Evolutionary conservation across 2,329 filamentous ascomycete genomes (phyloP).

Genomic region (Helotiales sp.): DNA sequence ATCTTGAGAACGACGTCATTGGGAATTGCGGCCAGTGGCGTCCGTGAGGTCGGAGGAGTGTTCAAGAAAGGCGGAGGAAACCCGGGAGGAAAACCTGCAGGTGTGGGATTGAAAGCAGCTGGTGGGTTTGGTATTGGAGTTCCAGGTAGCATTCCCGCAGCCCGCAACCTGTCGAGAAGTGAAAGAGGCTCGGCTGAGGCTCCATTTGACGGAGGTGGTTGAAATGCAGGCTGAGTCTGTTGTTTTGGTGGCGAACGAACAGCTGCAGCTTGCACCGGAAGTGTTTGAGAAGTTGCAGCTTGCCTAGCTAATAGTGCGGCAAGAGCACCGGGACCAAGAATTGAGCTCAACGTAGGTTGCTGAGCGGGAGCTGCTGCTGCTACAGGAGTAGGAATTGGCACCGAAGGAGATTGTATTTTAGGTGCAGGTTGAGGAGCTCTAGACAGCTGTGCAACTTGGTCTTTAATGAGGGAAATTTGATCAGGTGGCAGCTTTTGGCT

Average conservation of each 20-base stretch:
- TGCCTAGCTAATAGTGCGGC: conserved; percentile 62
- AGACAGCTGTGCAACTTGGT: conserved; percentile 77
- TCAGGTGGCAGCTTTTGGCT: conserved; percentile 78
- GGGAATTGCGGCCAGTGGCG: conserved; percentile 37
- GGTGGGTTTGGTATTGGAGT: conserved; percentile 46
- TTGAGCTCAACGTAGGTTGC: conserved; percentile 56
- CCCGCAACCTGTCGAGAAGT: conserved; percentile 69
- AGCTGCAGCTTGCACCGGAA: conserved; percentile 46
- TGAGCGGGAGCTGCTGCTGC: conserved; percentile 33
- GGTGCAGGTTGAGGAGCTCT: conserved; percentile 42
- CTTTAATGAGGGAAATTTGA: conserved; percentile 82
- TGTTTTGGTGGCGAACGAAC: conserved; percentile 57
- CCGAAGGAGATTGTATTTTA: conserved; percentile 44
- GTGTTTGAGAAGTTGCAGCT: conserved; percentile 55
- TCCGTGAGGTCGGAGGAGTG: conserved; percentile 35
- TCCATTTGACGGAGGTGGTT: conserved; percentile 42
- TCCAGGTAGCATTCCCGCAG: conserved; percentile 67
- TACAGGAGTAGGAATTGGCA: conserved; percentile 37
- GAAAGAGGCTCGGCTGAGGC: conserved; percentile 51
- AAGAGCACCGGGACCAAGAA: conserved; percentile 53
- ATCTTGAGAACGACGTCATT: conserved; percentile 66
- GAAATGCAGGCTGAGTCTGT: conserved; percentile 46
- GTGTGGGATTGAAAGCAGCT: conserved; percentile 44
- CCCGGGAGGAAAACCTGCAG: conserved; percentile 47
- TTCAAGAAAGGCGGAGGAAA: conserved; percentile 43